Evolutionary conservation across 768 basidiomycete genomes (phyloP).

Genomic region (Coprinopsis marcescibilis): DNA sequence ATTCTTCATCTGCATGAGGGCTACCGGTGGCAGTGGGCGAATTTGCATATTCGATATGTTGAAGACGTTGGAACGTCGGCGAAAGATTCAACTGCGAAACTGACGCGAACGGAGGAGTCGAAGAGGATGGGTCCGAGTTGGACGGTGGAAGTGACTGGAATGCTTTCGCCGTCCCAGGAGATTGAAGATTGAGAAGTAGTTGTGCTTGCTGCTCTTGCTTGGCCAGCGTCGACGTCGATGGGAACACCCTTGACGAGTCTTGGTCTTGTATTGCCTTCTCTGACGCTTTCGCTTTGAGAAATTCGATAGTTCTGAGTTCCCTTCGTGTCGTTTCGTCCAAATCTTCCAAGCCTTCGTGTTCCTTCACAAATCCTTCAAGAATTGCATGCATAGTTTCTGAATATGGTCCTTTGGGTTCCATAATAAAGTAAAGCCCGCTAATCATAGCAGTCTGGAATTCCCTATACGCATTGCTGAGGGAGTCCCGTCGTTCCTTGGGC

Average conservation of each 20-base stretch:
- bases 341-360: conserved; percentile 58
- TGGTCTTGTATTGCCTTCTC: conserved; percentile 38
- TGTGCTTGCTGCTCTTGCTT: conserved; percentile 45
- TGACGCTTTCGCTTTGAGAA: conserved; percentile 64
- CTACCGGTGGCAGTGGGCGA: conserved; percentile 67
- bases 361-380: conserved; percentile 70
- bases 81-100: conserved; percentile 33
- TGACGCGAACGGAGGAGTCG: conserved; percentile 25
- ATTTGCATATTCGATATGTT: conserved; percentile 47
- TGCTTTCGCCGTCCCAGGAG: conserved; percentile 27
- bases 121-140: conserved; percentile 11
- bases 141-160: conserved; percentile 27
- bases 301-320: conserved; percentile 82
- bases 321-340: conserved; percentile 79
- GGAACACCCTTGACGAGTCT: conserved; percentile 23
- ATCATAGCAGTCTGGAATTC: conserved; percentile 91
- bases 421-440: conserved; percentile 77
- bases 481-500: conserved; percentile 58
- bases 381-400: conserved; percentile 72
- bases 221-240: conserved; percentile 18
- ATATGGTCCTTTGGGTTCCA: conserved; percentile 69
- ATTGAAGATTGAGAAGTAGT: conserved; percentile 42
- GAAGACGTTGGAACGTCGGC: conserved; percentile 57
- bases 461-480: conserved; percentile 75
- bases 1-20: conserved; percentile 69